Conservation (phyloP, 108 stramenopile genomes). For the Pseudonitzschia multistriata region DNA sequence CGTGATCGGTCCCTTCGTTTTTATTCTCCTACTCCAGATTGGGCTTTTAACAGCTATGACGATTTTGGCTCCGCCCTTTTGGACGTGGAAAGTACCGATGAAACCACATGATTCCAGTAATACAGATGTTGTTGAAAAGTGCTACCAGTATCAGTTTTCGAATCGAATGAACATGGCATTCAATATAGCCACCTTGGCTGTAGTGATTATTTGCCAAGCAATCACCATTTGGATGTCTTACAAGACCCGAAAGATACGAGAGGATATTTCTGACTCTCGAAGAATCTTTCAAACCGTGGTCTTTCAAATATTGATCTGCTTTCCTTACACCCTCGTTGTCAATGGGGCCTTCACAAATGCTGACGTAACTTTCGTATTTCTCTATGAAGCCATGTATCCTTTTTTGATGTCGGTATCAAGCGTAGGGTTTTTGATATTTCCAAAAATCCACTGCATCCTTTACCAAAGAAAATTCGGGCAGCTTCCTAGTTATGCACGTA, state of each 20-base stretch:
- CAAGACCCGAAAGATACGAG: neutral
- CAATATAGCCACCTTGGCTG: neutral
- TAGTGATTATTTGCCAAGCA: neutral
- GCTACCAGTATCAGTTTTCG: neutral
- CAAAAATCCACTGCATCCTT: neutral
- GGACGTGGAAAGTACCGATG: neutral
- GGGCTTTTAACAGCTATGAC: neutral
- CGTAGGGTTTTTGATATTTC: neutral
- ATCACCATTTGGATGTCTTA: constrained; percentile 7
- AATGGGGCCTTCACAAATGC: neutral
- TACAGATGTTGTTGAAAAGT: neutral
- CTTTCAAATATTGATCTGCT: neutral
- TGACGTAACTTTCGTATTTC: neutral
- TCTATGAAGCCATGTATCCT: too few species aligned
- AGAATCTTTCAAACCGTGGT: neutral
- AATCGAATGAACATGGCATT: neutral
- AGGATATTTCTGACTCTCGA: neutral
- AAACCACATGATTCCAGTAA: neutral
- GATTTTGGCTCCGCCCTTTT: neutral
- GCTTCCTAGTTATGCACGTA: neutral
- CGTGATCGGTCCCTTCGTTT: neutral
- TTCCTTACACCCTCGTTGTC: neutral
- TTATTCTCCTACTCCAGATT: neutral
- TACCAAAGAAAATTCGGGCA: neutral
- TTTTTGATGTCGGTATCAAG: neutral